phyloP scores from a whole-genome alignment of 441 rosid species.

The Pelargonium myrrhifolium region DNA sequence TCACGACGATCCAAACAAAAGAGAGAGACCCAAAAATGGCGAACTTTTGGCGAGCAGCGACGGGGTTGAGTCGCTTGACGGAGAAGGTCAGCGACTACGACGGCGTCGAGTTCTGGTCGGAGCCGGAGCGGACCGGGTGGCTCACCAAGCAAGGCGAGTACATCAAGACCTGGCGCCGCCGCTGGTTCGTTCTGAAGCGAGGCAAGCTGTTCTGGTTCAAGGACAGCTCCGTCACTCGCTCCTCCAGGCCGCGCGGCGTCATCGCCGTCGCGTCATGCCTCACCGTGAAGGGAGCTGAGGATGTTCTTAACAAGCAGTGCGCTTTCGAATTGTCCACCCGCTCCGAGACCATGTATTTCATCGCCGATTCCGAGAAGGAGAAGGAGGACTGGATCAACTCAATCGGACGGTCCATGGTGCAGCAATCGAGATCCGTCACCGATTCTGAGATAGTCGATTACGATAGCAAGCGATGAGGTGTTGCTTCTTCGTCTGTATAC shows the following conservation, averaged over 20 bases:
- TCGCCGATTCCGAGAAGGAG: conserved; percentile 66
- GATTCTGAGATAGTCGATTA: conserved; percentile 68
- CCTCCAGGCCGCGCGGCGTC: conserved; percentile 61
- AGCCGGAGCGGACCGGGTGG: conserved; percentile 65
- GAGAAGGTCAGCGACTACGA: conserved; percentile 41
- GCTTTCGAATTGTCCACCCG: conserved; percentile 63
- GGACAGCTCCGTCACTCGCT: conserved; percentile 44
- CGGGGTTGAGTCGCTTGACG: conserved; percentile 62
- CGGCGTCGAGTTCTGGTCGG: conserved; percentile 53
- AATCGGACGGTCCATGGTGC: conserved; percentile 64
- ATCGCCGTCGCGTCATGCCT: conserved; percentile 58
- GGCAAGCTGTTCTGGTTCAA: conserved; percentile 85
- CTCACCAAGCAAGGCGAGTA: conserved; percentile 71
- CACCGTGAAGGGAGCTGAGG: conserved; percentile 79
- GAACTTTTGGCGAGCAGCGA: conserved; percentile 55
- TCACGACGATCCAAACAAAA: no score
- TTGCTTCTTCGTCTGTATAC: background rate
- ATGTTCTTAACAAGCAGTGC: conserved; percentile 48
- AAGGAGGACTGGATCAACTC: conserved; percentile 82
- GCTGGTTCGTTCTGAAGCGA: conserved; percentile 75
- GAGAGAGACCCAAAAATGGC: conserved; percentile 28
- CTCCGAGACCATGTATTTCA: conserved; percentile 52
- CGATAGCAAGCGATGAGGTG: conserved; percentile 38
- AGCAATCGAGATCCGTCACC: conserved; percentile 61
- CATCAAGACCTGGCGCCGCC: conserved; percentile 73